Percentiles rank a stretch among this genome's conserved stretches.
Evolutionary conservation across 2,329 filamentous ascomycete genomes (phyloP).

Genomic region (Metarhizium guizhouense): DNA sequence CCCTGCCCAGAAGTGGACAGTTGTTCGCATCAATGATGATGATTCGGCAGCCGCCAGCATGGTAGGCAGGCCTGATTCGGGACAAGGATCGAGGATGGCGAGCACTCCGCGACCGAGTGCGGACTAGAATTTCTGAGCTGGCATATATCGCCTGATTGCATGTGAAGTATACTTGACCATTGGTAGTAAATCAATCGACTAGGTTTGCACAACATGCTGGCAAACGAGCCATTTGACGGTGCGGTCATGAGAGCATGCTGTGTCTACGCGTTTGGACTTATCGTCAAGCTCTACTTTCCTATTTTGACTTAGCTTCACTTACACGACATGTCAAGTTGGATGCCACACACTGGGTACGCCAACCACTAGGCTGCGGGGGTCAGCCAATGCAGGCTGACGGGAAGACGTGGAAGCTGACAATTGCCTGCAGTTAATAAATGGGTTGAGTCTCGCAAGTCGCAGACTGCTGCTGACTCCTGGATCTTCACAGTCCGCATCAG

Average conservation of each 20-base stretch:
- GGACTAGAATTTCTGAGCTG: neutral
- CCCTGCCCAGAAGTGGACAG: constrained; percentile 44
- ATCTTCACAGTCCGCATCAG: neutral
- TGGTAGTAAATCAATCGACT: no score
- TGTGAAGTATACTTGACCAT: neutral
- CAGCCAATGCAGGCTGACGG: neutral
- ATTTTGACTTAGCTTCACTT: neutral
- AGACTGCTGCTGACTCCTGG: no score
- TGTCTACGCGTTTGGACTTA: neutral
- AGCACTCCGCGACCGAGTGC: neutral
- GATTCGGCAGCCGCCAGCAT: constrained; percentile 7
- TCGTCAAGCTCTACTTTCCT: neutral
- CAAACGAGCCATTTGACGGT: no score
- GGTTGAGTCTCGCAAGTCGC: no score
- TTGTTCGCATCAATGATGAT: constrained; percentile 30
- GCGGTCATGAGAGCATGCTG: no score
- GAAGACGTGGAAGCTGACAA: neutral
- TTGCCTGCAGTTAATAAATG: no score
- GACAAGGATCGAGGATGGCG: neutral
- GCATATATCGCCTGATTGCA: neutral
- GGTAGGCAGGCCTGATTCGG: constrained; percentile 4
- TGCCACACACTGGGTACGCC: neutral
- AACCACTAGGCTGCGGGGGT: no score
- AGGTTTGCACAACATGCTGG: no score
- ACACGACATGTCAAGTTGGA: neutral